Evolutionary conservation across 2,329 filamentous ascomycete species (phyloP).

Genomic region (Stachybotrys echinatus): DNA sequence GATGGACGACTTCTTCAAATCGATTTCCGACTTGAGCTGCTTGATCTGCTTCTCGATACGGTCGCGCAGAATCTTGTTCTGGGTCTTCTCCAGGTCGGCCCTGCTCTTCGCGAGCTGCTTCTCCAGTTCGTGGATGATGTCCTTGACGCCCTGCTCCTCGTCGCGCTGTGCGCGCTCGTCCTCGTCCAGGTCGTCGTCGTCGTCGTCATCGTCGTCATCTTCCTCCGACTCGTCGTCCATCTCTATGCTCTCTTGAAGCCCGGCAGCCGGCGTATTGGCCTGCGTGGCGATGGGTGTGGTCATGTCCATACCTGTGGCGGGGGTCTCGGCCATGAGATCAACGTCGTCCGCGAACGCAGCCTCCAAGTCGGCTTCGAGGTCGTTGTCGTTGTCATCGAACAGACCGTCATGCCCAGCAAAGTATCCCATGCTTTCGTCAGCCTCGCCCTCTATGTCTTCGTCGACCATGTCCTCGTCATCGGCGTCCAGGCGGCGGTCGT

Average conservation of each 20-base stretch:
- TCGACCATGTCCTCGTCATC: constrained; percentile 42
- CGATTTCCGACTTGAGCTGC: constrained; percentile 38
- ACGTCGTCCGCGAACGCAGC: constrained; percentile 42
- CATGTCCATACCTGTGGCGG: constrained; percentile 35
- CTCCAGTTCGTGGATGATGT: constrained; percentile 48
- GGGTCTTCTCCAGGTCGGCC: constrained; percentile 35
- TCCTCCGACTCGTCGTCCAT: constrained; percentile 32
- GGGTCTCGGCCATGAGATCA: constrained; percentile 28
- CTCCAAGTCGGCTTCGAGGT: constrained; percentile 52
- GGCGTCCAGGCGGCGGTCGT: constrained; percentile 37
- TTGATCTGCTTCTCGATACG: constrained; percentile 46
- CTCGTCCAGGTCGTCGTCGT: constrained; percentile 49
- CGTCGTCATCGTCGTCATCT: constrained; percentile 47
- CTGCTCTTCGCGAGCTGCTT: constrained; percentile 42
- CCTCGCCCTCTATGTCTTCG: constrained; percentile 44
- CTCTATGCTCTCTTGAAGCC: constrained; percentile 39
- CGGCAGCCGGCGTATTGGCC: constrained; percentile 36
- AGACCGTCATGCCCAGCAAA: constrained; percentile 17
- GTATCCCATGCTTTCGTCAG: constrained; percentile 37
- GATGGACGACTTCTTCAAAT: constrained; percentile 39
- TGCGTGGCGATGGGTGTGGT: constrained; percentile 41
- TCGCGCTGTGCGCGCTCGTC: constrained; percentile 45
- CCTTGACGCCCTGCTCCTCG: constrained; percentile 48
- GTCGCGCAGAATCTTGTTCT: constrained; percentile 42
- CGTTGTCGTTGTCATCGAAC: constrained; percentile 35